Base-by-base conservation (phyloP, 345 rosid species). In the Populus tremula region DNA sequence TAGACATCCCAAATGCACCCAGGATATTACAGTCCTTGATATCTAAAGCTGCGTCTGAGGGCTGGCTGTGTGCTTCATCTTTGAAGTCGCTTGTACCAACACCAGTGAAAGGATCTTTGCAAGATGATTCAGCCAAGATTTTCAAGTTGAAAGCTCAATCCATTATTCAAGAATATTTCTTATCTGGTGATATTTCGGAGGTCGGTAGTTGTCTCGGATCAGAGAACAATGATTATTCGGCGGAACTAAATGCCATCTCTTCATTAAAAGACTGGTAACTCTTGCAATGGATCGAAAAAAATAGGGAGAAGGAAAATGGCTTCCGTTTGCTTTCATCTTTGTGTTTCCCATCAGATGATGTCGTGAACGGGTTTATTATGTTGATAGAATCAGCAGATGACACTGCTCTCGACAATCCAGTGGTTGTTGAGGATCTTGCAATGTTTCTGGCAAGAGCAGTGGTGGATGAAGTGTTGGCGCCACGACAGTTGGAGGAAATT, bases 251-350 rank as follows among this genome's bases (percentile, higher is more conserved):
- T 66, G 79, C 97, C 11, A 89, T 91, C 53, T 91, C 53, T 94
- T 94, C 79, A 82, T 92, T 75, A 92, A 94, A 83, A 90, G 79
- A 79, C 78, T 92, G 71, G 85, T 94, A 82, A 94, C 94, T 56
- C 77, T 92, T 43, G 92, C 97, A 43, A 93, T 93, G 97, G 98
- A 93, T 49, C 76, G 94, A 49, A 93, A 92, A 92, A 84, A 92
- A 93, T 53, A 84, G 97, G 79, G 98, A 93, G 85, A 94, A 91
- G 73, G 98, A 92, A 92, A 82, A 94, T 92, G 98, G 95, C 98
- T 38, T 94, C 93, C 56, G 89, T 92, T 80, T 94, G 62, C 77
- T 94, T 17, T 92, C 92, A 50, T 92, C 97, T 35, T 80, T 94
- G 64, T 87, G 82, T 73, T 89, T 92, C 82, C 94, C 93, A 11